Evolutionary conservation across 176 grass and related monocot species (phyloP).

Genomic region (Paspalum vaginatum): DNA sequence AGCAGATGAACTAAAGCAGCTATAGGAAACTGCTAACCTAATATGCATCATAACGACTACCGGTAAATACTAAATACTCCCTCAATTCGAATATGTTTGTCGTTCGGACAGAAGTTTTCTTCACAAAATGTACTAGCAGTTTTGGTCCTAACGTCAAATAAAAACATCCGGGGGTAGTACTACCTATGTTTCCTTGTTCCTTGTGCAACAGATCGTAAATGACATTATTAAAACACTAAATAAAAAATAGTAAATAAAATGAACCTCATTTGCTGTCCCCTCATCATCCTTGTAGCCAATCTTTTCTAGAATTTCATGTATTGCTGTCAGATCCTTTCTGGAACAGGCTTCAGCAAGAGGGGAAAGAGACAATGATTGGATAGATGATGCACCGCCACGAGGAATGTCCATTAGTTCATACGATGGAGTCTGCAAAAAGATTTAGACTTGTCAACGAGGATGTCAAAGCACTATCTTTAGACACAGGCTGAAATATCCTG

Average conservation of each 20-base stretch:
- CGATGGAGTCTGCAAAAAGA: slow-evolving; percentile 76
- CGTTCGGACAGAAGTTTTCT: too few relatives aligned
- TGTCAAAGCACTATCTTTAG: neutral
- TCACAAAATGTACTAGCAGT: too few relatives aligned
- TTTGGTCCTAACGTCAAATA: too few relatives aligned
- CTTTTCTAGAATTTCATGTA: slow-evolving; percentile 95
- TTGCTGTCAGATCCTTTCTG: slow-evolving; percentile 95
- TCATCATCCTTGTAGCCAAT: slow-evolving; percentile 95
- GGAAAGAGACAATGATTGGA: slow-evolving; percentile 74
- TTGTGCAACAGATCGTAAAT: too few relatives aligned
- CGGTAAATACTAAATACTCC: slow-evolving; percentile 10
- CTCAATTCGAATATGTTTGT: too few relatives aligned
- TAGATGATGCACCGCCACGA: slow-evolving; percentile 58
- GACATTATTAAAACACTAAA: neutral
- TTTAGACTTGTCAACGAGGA: slow-evolving; percentile 18
- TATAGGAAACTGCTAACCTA: neutral
- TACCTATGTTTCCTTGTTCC: too few relatives aligned
- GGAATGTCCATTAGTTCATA: slow-evolving; percentile 89
- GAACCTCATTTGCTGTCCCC: slow-evolving; percentile 96
- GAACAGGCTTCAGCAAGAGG: slow-evolving; percentile 98
- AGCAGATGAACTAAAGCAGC: neutral
- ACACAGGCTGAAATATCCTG: neutral
- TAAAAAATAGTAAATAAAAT: neutral
- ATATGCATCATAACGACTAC: neutral
- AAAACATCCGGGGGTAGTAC: too few relatives aligned